These are phyloP conservation scores for Podospora pseudoanserina DNA, from an alignment of 495 filamentous ascomycete species.

Conservation along the genomic window DNA sequence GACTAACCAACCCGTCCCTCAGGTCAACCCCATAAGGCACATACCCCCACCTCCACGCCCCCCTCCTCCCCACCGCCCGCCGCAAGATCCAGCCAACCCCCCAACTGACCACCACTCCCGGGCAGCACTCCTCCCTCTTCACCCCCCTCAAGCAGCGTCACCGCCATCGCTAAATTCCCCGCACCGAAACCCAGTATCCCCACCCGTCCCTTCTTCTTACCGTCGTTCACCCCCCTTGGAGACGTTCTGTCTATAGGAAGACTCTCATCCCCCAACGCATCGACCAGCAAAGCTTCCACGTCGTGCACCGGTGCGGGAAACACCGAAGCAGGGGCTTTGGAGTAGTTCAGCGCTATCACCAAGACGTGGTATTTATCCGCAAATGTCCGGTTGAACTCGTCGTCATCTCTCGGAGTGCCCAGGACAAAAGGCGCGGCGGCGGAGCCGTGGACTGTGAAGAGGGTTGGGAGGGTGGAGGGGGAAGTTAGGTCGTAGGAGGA, in stretches of 20 bases:
- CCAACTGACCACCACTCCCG: neutral
- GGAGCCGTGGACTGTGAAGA: constrained; percentile 35
- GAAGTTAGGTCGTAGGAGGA: constrained; percentile 31
- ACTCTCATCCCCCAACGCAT: constrained; percentile 32
- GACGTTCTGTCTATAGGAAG: constrained; percentile 36
- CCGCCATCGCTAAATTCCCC: constrained; percentile 32
- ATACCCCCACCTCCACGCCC: constrained; percentile 28
- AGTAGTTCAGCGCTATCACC: constrained; percentile 38
- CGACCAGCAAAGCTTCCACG: constrained; percentile 36
- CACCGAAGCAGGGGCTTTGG: constrained; percentile 33
- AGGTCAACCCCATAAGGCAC: constrained; percentile 31
- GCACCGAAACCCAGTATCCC: constrained; percentile 37
- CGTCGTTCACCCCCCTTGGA: constrained; percentile 21
- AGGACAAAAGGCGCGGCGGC: constrained; percentile 37
- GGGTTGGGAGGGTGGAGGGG: constrained; percentile 29
- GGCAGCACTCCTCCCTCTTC: neutral
- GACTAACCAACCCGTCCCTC: constrained; percentile 32
- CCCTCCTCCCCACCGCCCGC: neutral
- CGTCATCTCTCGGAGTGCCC: constrained; percentile 32
- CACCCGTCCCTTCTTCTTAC: constrained; percentile 20
- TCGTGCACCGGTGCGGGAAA: constrained; percentile 36
- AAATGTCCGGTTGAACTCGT: constrained; percentile 38
- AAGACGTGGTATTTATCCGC: constrained; percentile 30
- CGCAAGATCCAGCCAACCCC: constrained; percentile 22
- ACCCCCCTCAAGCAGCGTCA: constrained; percentile 35